phyloP scores from a whole-genome alignment of 208 protist species.

The Leishmania amazonensis region DNA sequence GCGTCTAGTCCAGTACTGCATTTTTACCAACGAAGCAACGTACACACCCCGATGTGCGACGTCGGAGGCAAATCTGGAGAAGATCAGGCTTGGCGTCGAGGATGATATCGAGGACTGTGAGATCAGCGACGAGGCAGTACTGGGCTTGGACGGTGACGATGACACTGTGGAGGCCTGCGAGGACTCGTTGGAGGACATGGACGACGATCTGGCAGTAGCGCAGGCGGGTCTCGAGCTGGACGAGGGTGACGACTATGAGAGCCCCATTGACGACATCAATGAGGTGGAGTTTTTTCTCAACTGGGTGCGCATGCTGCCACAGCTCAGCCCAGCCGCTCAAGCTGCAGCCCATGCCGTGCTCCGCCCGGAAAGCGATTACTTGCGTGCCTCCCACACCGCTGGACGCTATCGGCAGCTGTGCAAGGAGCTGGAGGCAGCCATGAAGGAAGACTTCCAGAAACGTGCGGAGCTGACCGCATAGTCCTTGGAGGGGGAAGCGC shows the following conservation, averaged over 20 bases:
- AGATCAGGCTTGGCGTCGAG: conserved; percentile 44
- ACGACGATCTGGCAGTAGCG: conserved; percentile 18
- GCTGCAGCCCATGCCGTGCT: conserved; percentile 26
- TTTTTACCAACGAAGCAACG: conserved; percentile 67
- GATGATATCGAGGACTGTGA: conserved; percentile 62
- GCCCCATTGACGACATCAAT: conserved; percentile 88
- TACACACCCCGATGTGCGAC: conserved; percentile 61
- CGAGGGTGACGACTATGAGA: conserved; percentile 87
- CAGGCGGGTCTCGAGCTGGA: conserved; percentile 42
- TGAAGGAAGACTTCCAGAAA: conserved; percentile 48
- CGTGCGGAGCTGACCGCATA: conserved; percentile 32
- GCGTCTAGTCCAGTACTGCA: conserved; percentile 75
- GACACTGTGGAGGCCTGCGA: conserved; percentile 41
- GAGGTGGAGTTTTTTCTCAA: conserved; percentile 66
- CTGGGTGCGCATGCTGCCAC: conserved; percentile 31
- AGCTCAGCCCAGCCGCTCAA: conserved; percentile 24
- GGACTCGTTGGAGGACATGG: conserved; percentile 46
- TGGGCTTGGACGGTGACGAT: conserved; percentile 46
- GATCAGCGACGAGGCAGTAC: conserved; percentile 42
- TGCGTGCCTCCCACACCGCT: conserved; percentile 42
- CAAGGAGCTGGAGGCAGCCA: conserved; percentile 53
- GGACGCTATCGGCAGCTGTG: conserved; percentile 55
- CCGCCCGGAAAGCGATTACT: conserved; percentile 45
- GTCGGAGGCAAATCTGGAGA: conserved; percentile 56
- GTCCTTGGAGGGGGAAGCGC: background rate